Conservation (phyloP, 768 basidiomycete species). For the Strobilomyces confusus region DNA sequence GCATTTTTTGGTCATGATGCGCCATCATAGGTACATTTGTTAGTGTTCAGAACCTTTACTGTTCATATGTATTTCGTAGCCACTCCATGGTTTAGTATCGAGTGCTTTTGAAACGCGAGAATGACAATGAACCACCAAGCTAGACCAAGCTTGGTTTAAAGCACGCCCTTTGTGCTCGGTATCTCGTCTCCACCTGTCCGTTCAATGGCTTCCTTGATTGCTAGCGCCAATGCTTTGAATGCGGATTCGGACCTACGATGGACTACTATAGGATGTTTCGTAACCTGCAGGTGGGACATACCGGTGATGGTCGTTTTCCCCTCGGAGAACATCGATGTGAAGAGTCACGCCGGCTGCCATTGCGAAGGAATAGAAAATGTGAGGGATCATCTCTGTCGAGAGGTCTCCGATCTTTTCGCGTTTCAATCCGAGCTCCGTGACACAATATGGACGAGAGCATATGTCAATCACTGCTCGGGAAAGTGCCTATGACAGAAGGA, state of each 20-base stretch:
- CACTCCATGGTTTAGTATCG: too few species aligned
- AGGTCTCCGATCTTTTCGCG: conserved; percentile 93
- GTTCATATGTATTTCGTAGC: conserved; percentile 21
- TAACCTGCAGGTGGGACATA: conserved; percentile 33
- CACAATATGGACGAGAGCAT: conserved; percentile 94
- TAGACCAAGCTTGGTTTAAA: conserved; percentile 38
- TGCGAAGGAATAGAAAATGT: conserved; percentile 97
- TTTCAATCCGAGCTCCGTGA: conserved; percentile 82
- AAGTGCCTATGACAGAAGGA: conserved; percentile 61
- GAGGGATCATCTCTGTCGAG: conserved; percentile 97
- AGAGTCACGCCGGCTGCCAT: conserved; percentile 92
- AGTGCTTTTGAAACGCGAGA: not conserved
- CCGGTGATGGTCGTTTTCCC: conserved; percentile 98
- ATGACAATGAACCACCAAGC: not conserved
- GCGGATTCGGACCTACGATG: conserved; percentile 83
- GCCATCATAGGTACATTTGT: conserved; percentile 1
- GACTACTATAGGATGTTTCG: not conserved
- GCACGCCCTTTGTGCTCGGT: conserved; percentile 95
- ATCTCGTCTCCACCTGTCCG: conserved; percentile 86
- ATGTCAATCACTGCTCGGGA: conserved; percentile 97
- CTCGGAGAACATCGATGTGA: conserved; percentile 90
- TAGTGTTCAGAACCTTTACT: conserved; percentile 2
- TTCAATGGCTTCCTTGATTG: conserved; percentile 92
- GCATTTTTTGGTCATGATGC: conserved; percentile 68
- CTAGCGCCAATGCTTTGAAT: conserved; percentile 96